These are phyloP conservation scores for Stachybotrys elegans DNA, from an alignment of 2,329 filamentous ascomycete genomes.

Conservation along the genomic window DNA sequence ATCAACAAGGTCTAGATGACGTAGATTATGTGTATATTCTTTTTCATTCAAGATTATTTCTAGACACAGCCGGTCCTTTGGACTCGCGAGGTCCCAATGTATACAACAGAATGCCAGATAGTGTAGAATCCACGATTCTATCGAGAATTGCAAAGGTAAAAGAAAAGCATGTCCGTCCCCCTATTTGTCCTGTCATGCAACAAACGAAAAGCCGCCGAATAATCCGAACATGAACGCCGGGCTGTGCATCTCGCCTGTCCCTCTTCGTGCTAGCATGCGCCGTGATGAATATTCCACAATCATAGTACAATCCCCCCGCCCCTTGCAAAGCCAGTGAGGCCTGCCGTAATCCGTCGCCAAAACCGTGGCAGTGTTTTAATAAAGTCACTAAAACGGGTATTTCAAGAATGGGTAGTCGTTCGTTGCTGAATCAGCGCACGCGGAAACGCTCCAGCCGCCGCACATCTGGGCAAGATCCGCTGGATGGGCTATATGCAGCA, in stretches of 20 bases:
- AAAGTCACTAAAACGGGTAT: slow-evolving; percentile 2
- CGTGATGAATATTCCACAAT: slow-evolving; percentile 13
- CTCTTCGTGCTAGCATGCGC: slow-evolving; percentile 11
- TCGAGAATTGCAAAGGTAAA: background rate
- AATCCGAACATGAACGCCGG: slow-evolving; percentile 19
- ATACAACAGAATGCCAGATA: slow-evolving; percentile 3
- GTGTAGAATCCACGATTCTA: slow-evolving; percentile 1
- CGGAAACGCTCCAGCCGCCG: too few species aligned
- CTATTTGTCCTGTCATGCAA: slow-evolving; percentile 4
- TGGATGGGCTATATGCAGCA: too few species aligned
- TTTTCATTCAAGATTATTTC: background rate
- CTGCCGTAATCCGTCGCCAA: background rate
- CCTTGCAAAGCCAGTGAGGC: background rate
- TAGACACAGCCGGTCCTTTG: background rate
- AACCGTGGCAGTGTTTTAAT: background rate
- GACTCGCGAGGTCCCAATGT: background rate
- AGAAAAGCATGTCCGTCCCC: background rate
- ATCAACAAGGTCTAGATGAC: too few species aligned
- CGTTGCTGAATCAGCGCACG: too few species aligned
- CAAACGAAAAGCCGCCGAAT: slow-evolving; percentile 6
- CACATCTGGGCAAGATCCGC: too few species aligned
- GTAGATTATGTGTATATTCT: background rate
- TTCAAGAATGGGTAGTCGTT: slow-evolving; percentile 1
- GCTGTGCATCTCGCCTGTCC: slow-evolving; percentile 14
- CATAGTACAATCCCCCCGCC: slow-evolving; percentile 12